Evolutionary conservation across 1,139 yeast genomes (phyloP).

Genomic region (Candida tunisiensis): DNA sequence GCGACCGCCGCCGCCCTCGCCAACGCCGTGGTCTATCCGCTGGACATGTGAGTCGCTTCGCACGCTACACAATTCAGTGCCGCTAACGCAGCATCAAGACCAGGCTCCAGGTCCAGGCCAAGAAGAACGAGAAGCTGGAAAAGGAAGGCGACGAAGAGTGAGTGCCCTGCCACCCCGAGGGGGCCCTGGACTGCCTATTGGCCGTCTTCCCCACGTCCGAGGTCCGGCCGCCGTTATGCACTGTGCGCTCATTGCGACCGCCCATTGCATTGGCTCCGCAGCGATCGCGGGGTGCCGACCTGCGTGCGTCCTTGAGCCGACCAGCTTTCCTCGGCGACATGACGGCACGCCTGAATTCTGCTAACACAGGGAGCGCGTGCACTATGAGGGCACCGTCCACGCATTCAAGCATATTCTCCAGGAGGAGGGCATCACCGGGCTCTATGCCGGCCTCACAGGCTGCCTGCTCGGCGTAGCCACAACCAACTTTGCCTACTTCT

Average conservation of each 20-base stretch:
- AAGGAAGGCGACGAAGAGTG: slow-evolving; percentile 17
- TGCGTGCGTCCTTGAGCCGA: too few relatives aligned
- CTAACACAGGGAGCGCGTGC: too few relatives aligned
- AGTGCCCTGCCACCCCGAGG: too few relatives aligned
- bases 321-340: too few relatives aligned
- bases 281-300: too few relatives aligned
- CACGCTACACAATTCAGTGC: background rate
- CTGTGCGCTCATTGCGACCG: too few relatives aligned
- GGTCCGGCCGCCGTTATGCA: too few relatives aligned
- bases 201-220: too few relatives aligned
- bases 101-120: slow-evolving; percentile 41
- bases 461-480: slow-evolving; percentile 60
- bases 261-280: too few relatives aligned
- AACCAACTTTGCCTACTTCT: slow-evolving; percentile 72
- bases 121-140: slow-evolving; percentile 3
- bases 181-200: too few relatives aligned
- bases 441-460: slow-evolving; percentile 61
- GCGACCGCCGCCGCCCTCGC: slow-evolving; percentile 76
- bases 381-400: slow-evolving; percentile 45
- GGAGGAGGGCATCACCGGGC: slow-evolving; percentile 48
- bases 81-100: slow-evolving; percentile 34
- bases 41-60: slow-evolving; percentile 36
- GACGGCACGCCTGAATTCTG: too few relatives aligned
- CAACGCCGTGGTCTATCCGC: slow-evolving; percentile 74
- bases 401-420: slow-evolving; percentile 42